phyloP scores from a whole-genome alignment of 139 green algal genomes.

The Trebouxia sp. region DNA sequence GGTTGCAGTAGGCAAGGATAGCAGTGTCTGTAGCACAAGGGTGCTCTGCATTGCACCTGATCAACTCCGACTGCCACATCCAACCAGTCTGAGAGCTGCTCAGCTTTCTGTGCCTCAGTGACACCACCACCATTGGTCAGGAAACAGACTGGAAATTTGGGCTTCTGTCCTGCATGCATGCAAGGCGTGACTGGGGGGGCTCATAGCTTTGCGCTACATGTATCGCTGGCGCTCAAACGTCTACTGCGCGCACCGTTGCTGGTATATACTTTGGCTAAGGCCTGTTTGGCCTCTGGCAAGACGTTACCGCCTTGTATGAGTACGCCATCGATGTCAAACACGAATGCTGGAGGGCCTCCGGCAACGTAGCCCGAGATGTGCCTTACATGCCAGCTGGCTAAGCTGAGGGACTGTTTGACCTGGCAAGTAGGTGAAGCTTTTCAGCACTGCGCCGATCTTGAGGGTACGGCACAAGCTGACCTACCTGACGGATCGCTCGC shows the following conservation, averaged over 20 bases:
- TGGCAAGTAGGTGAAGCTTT: neutral
- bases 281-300: constrained; percentile 52
- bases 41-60: constrained; percentile 13
- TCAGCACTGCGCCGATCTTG: too few relatives aligned
- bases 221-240: too few relatives aligned
- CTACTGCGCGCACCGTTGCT: constrained; percentile 33
- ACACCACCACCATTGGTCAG: constrained; percentile 85
- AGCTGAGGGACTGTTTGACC: neutral
- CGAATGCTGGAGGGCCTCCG: constrained; percentile 50
- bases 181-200: neutral
- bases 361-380: neutral
- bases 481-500: constrained; percentile 8
- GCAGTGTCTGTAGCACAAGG: neutral
- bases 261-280: constrained; percentile 55
- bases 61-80: constrained; percentile 53
- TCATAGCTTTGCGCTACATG: neutral
- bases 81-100: constrained; percentile 72
- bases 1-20: too few relatives aligned
- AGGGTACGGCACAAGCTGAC: neutral
- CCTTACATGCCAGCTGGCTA: constrained; percentile 2
- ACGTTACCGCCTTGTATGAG: constrained; percentile 63
- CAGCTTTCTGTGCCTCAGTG: constrained; percentile 68
- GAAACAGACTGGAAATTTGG: constrained; percentile 58
- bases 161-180: constrained; percentile 18
- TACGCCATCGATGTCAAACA: constrained; percentile 86